Evolutionary conservation across 257 asterid genomes (phyloP).

Genomic region (Leptodermis oblonga): DNA sequence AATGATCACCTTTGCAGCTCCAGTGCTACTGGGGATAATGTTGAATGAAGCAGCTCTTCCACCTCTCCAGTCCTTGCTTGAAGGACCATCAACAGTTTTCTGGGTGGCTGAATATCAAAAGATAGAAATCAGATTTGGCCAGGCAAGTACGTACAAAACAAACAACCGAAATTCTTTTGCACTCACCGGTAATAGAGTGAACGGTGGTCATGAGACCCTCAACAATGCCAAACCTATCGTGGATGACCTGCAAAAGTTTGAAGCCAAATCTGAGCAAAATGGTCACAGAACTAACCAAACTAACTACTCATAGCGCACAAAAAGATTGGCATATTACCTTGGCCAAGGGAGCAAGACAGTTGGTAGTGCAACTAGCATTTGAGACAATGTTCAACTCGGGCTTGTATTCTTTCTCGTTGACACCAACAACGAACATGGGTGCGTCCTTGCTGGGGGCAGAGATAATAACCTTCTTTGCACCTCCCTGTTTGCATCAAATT

Average conservation of each 20-base stretch:
- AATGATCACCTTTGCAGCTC: constrained; percentile 64
- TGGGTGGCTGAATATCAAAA: constrained; percentile 44
- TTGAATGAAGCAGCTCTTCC: constrained; percentile 89
- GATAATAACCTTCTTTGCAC: constrained; percentile 84
- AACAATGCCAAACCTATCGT: constrained; percentile 76
- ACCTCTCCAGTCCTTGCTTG: constrained; percentile 89
- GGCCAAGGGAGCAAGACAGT: constrained; percentile 77
- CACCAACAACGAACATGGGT: constrained; percentile 81
- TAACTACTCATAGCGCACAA: neutral
- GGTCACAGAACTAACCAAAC: neutral
- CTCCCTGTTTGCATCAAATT: constrained; percentile 45
- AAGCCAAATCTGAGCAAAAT: neutral
- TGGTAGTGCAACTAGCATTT: constrained; percentile 82
- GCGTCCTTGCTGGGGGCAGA: constrained; percentile 82
- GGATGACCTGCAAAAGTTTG: constrained; percentile 37
- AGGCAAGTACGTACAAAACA: no score
- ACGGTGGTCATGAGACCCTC: constrained; percentile 82
- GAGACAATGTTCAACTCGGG: constrained; percentile 58
- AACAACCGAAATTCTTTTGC: neutral
- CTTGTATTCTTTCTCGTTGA: constrained; percentile 75
- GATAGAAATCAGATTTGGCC: neutral
- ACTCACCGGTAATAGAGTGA: constrained; percentile 64
- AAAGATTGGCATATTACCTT: constrained; percentile 34
- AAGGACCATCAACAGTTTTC: constrained; percentile 84
- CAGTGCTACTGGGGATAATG: constrained; percentile 87